Conservation (phyloP, 495 filamentous ascomycete genomes). For the Rusavskia elegans region DNA sequence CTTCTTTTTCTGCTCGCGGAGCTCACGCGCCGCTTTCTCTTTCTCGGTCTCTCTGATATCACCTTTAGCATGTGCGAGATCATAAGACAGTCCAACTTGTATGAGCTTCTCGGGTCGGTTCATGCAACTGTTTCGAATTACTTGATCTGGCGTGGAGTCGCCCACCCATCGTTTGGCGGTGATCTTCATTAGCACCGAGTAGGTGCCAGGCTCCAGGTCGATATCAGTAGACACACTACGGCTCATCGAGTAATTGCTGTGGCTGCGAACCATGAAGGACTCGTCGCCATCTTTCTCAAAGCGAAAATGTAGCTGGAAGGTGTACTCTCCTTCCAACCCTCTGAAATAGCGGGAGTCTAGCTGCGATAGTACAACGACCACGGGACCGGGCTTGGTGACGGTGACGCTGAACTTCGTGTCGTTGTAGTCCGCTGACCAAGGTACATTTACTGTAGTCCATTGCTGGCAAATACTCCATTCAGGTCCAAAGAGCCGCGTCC, state of each 20-base stretch:
- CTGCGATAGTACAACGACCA: constrained; percentile 61
- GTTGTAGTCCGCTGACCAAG: constrained; percentile 76
- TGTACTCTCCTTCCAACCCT: constrained; percentile 70
- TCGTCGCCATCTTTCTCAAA: constrained; percentile 66
- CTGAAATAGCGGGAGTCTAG: constrained; percentile 76
- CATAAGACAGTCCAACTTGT: constrained; percentile 66
- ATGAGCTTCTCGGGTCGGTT: constrained; percentile 64
- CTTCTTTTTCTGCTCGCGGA: constrained; percentile 27
- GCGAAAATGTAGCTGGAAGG: constrained; percentile 63
- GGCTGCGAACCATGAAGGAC: constrained; percentile 73
- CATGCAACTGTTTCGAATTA: constrained; percentile 45
- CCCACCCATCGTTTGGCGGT: constrained; percentile 43
- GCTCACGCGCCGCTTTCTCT: constrained; percentile 36
- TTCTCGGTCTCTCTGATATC: constrained; percentile 47
- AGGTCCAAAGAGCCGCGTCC: constrained; percentile 74
- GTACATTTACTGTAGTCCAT: constrained; percentile 73
- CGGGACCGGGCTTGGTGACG: constrained; percentile 46
- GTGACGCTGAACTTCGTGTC: constrained; percentile 65
- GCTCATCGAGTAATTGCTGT: constrained; percentile 49
- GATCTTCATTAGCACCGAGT: constrained; percentile 65
- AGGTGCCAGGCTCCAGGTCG: constrained; percentile 65
- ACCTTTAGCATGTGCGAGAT: constrained; percentile 70
- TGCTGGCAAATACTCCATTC: constrained; percentile 70
- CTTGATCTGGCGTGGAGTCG: constrained; percentile 44
- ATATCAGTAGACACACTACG: constrained; percentile 75